Base-by-base conservation (phyloP, 2,329 filamentous ascomycete genomes). In the Botrytis deweyae region DNA sequence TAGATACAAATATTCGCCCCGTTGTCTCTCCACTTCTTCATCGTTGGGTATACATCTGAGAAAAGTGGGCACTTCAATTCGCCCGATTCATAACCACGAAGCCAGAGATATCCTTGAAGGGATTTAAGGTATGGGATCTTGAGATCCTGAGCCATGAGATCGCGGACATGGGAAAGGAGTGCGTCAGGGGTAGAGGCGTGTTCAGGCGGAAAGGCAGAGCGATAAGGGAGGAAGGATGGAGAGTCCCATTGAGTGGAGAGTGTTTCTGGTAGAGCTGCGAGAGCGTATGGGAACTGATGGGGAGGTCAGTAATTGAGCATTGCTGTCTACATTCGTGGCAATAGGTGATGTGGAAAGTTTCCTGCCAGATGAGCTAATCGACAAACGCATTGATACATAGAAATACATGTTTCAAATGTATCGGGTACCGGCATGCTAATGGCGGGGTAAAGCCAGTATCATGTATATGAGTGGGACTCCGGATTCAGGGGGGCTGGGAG, bases 91-190 rank as follows among this genome's bases (percentile, higher is more conserved):
- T 95, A 96, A 74, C 93, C 93, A 58, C 87, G 87, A 79, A 90
- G 85, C 93, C 93, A 96, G 59, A 96, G 87, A 79, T 93, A 90
- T 78, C 93, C 92, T 84, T 96, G 93, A 62, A 95, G 88, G 74
- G 88, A 88, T 84, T 96, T 96, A 76, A 95, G 86, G 82, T 94
- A 94, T 61, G 91, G 84, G 74, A 90, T 86, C 83, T 95, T 96
- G 80, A 93, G 86, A 81, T 96, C 93, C 76, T 87, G 87, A 75
- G 86, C 84, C 79, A 93, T 91, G 76, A 95, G 87, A 79, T 94
- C 90, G 77, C 87, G 84, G 75, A 93, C 89, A 82, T 95, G 92
- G 22, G 87, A 85, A 76, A 89, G 85, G 73, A 95, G 86, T 36
- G 88, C 87, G 36, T 85, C 83, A 66, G 88, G 88, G 62, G 89